Evolutionary conservation across 257 asterid genomes (phyloP).

Genomic region (Solanum appendiculatum): DNA sequence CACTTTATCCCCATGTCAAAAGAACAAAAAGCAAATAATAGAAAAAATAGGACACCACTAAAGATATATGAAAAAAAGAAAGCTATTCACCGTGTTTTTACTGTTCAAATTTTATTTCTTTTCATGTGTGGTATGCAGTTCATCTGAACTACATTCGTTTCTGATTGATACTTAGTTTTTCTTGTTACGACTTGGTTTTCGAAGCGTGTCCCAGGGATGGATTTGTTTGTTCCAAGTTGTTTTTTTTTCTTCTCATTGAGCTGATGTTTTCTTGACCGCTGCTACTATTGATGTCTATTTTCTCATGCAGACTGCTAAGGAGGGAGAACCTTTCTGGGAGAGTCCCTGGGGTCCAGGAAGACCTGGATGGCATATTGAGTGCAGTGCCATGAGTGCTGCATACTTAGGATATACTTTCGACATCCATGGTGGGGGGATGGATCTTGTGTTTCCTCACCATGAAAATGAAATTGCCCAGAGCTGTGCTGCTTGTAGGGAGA

Average conservation of each 20-base stretch:
- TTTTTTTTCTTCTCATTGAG: too few species aligned
- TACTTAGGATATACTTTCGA: constrained; percentile 81
- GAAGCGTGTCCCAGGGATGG: neutral
- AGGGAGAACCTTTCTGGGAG: constrained; percentile 93
- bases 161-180: neutral
- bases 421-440: constrained; percentile 99
- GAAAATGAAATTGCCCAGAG: constrained; percentile 99
- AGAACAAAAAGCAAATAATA: neutral
- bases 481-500: constrained; percentile 76
- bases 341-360: constrained; percentile 99
- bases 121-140: too few species aligned
- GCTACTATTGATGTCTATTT: neutral
- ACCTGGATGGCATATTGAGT: constrained; percentile 99
- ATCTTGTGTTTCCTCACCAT: constrained; percentile 94
- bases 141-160: neutral
- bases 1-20: neutral
- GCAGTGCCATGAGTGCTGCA: constrained; percentile 99
- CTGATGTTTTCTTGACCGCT: neutral
- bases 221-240: neutral
- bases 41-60: neutral
- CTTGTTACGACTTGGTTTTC: neutral
- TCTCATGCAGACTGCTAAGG: constrained; percentile 82
- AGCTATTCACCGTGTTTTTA: neutral
- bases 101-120: neutral
- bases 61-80: neutral